Evolutionary conservation across 1,284 basidiomycete genomes (phyloP).

Genomic region (Tranzscheliella williamsii): DNA sequence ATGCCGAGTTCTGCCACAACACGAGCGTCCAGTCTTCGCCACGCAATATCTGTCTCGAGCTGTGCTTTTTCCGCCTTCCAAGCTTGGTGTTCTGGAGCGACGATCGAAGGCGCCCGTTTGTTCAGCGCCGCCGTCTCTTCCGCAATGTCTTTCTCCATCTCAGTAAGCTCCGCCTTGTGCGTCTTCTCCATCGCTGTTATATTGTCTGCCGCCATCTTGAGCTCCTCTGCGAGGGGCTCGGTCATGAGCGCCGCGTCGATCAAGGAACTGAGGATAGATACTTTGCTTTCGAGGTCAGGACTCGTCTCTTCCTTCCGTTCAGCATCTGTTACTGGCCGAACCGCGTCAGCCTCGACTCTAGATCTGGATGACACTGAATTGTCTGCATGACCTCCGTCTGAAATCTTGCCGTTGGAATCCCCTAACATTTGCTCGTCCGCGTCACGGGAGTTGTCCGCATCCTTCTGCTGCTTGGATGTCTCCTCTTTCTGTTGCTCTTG

Average conservation of each 20-base stretch:
- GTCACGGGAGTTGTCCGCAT: neutral
- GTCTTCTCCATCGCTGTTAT: slow-evolving; percentile 13
- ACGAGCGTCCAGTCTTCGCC: slow-evolving; percentile 20
- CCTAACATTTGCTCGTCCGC: neutral
- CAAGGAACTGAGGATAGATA: slow-evolving; percentile 21
- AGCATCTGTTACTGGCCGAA: slow-evolving; percentile 10
- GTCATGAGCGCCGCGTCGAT: slow-evolving; percentile 38
- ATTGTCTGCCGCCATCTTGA: slow-evolving; percentile 23
- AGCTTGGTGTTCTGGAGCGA: slow-evolving; percentile 22
- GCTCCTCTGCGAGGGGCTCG: slow-evolving; percentile 22
- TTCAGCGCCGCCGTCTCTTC: slow-evolving; percentile 39
- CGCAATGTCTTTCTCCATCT: slow-evolving; percentile 28
- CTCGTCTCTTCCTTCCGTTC: slow-evolving; percentile 1
- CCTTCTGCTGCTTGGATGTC: neutral
- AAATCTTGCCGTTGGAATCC: neutral
- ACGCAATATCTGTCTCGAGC: slow-evolving; percentile 15
- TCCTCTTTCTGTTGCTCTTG: slow-evolving; percentile 32
- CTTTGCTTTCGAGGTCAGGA: slow-evolving; percentile 33
- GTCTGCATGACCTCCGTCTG: too few species aligned
- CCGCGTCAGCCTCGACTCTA: too few species aligned
- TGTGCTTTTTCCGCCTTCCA: slow-evolving; percentile 32
- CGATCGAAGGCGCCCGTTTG: slow-evolving; percentile 34
- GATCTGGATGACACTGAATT: too few species aligned
- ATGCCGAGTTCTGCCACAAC: slow-evolving; percentile 15
- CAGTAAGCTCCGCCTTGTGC: slow-evolving; percentile 6